These are phyloP conservation scores for Rhizopogon salebrosus DNA, from an alignment of 768 basidiomycete species.

Conservation along the genomic window DNA sequence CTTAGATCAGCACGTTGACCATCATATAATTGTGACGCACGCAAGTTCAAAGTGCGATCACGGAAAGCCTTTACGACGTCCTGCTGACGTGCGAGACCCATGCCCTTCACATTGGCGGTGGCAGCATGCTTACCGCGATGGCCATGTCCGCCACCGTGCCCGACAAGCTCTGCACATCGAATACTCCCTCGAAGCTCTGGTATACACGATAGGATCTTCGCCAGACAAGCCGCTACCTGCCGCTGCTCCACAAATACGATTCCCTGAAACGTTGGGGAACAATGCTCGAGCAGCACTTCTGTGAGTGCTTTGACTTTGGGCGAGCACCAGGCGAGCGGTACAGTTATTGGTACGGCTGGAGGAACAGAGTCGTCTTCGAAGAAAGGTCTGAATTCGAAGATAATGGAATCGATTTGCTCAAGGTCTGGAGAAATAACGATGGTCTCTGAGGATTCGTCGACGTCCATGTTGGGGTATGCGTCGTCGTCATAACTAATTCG, in stretches of 20 bases:
- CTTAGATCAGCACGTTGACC: background rate
- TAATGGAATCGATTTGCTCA: slow-evolving; percentile 42
- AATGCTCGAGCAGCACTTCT: slow-evolving; percentile 51
- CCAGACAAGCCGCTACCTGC: slow-evolving; percentile 68
- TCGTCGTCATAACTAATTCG: slow-evolving; percentile 8
- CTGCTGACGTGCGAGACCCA: slow-evolving; percentile 48
- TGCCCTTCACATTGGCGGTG: slow-evolving; percentile 39
- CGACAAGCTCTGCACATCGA: slow-evolving; percentile 61
- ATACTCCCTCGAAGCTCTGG: slow-evolving; percentile 54
- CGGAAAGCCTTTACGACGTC: slow-evolving; percentile 64
- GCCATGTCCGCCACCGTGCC: slow-evolving; percentile 52
- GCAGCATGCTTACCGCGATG: slow-evolving; percentile 11
- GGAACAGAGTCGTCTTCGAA: slow-evolving; percentile 25
- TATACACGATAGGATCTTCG: slow-evolving; percentile 56
- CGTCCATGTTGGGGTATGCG: slow-evolving; percentile 16
- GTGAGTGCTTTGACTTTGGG: slow-evolving; percentile 67
- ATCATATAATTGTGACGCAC: slow-evolving; percentile 35
- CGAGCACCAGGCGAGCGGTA: slow-evolving; percentile 61
- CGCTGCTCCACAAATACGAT: slow-evolving; percentile 88
- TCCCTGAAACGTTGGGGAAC: slow-evolving; percentile 59
- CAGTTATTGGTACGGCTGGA: slow-evolving; percentile 31
- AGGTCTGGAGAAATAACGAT: slow-evolving; percentile 35
- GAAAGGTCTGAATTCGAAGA: slow-evolving; percentile 38
- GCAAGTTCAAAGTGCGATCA: slow-evolving; percentile 57
- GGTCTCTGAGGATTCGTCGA: slow-evolving; percentile 19